These are phyloP conservation scores for Herpetospermum pedunculosum DNA, from an alignment of 306 rosid genomes.

Conservation along the genomic window DNA sequence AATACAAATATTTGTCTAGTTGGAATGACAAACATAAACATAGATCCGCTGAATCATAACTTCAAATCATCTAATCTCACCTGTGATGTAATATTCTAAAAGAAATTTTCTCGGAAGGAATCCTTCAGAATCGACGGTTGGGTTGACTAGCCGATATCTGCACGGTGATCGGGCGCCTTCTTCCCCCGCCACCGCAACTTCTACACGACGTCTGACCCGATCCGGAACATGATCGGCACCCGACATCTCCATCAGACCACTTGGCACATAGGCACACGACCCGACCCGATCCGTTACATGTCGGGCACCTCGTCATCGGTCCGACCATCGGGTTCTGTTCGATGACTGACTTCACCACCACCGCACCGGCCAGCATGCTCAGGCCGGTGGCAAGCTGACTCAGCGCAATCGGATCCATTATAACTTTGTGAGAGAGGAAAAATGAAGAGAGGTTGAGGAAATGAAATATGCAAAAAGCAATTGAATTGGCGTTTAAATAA, in stretches of 20 bases:
- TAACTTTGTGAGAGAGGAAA: background rate
- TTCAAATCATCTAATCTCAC: no score
- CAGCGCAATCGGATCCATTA: conserved; percentile 50
- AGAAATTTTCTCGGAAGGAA: no score
- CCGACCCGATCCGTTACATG: conserved; percentile 78
- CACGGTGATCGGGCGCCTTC: conserved; percentile 64
- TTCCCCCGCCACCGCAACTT: conserved; percentile 79
- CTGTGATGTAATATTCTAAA: no score
- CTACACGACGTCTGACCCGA: conserved; percentile 67
- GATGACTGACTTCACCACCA: conserved; percentile 51
- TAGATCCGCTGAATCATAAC: no score
- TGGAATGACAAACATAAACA: no score
- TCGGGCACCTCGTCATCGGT: conserved; percentile 49
- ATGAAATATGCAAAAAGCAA: background rate
- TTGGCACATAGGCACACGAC: conserved; percentile 62
- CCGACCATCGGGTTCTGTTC: conserved; percentile 84
- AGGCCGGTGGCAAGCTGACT: conserved; percentile 79
- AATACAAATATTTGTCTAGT: no score
- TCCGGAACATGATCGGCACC: conserved; percentile 71
- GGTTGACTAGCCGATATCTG: background rate
- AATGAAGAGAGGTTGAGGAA: background rate
- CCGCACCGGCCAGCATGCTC: conserved; percentile 77
- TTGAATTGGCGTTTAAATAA: background rate
- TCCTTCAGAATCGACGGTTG: background rate
- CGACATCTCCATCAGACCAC: conserved; percentile 78